Percentiles rank a stretch among this genome's conserved stretches.
Evolutionary conservation across 1,284 basidiomycete genomes (phyloP).

Genomic region (Sanghuangporus baumii): DNA sequence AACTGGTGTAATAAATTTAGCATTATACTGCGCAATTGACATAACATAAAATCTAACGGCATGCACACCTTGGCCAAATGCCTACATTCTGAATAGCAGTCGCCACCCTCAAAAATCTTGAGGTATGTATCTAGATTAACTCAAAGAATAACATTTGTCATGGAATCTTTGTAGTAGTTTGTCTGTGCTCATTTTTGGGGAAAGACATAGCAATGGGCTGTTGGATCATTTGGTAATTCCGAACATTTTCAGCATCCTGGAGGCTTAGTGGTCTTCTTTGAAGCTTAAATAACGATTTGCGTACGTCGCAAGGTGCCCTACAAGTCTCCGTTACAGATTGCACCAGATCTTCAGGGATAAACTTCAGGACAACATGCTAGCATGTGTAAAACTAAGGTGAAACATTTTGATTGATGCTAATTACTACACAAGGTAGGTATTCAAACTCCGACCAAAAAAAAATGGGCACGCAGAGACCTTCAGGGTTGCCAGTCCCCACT

Average conservation of each 20-base stretch:
- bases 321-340: not conserved
- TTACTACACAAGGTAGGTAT: not conserved
- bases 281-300: not conserved
- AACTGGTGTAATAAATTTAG: too few relatives aligned
- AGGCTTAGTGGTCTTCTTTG: too few relatives aligned
- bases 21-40: too few relatives aligned
- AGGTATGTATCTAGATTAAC: too few relatives aligned
- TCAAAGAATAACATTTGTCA: not conserved
- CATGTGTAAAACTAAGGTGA: not conserved
- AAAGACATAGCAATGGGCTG: too few relatives aligned
- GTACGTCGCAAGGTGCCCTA: not conserved
- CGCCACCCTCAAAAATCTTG: too few relatives aligned
- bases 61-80: too few relatives aligned
- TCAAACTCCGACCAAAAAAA: not conserved
- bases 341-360: not conserved
- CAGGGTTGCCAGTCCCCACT: not conserved
- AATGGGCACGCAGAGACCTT: not conserved
- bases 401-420: not conserved
- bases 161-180: not conserved
- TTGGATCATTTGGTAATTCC: too few relatives aligned
- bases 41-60: too few relatives aligned
- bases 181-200: not conserved
- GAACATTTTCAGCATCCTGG: too few relatives aligned
- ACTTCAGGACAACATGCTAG: not conserved
- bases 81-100: too few relatives aligned